Base-by-base conservation (phyloP, 805 yeast species). In the Pichia occidentalis region DNA sequence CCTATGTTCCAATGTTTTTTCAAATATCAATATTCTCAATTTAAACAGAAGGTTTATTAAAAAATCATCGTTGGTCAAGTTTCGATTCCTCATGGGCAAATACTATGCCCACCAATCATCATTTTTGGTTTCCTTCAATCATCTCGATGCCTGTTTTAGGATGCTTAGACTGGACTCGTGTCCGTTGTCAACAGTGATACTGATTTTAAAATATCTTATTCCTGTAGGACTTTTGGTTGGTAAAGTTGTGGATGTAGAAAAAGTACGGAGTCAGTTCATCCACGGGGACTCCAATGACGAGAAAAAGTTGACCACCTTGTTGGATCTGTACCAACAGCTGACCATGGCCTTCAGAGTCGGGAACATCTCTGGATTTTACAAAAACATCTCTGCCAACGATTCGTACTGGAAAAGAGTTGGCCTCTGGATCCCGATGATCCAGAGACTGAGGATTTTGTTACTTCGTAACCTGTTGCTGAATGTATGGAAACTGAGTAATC, bases 1-100 rank as follows among this genome's bases (percentile, higher is more conserved):
- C 46, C 57, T 75, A 13, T 77, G 84, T 55, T 67, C 75, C 24
- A 76, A 77, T 47, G 75, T 77, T 27, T 75, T 76, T 49, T 68
- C 79, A 24, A 77, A 77, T 52, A 70, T 77, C 62, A 73, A 70
- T 47, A 71, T 67, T 33, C 64, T 77, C 14, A 59, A 62, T 18
- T 57, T 77, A 27, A 64, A 61, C 27, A 65, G 67, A 36, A 46
- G 45, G 3, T 54, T 60, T n/a, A 74, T 67, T 28, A 52, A 65
- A 4, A 61, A 49, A 29, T 54, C 65, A 13, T 74, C 73, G 44
- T 67, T 71, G 31, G 50, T 75, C 6, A 71, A 68, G 35, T 77
- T 75, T 52, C 54, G 82, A 33, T 76, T 64, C 49, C 65, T 71
- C 32, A 56, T 76, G 31, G 77, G 77, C 0, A 66, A 69, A 37